Evolutionary conservation across 2,329 filamentous ascomycete genomes (phyloP).

Genomic region (Coniella vitis): DNA sequence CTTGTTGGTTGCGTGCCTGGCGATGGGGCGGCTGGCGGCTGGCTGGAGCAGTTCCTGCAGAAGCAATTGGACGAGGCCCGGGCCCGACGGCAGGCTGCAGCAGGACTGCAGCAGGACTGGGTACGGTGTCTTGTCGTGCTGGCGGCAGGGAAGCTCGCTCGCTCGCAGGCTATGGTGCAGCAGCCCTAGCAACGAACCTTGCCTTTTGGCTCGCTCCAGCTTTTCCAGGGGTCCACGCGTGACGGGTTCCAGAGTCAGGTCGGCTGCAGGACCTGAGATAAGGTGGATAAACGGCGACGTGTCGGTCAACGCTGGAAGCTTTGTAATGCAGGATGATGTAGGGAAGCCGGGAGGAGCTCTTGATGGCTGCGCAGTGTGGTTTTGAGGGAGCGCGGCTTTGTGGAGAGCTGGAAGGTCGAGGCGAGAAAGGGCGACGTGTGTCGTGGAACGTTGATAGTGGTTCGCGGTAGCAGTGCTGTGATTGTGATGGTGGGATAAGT

Average conservation of each 20-base stretch:
- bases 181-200: conserved; percentile 4
- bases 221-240: conserved; percentile 4
- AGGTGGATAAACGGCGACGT: conserved; percentile 10
- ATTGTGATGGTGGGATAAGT: no score
- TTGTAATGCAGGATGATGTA: conserved; percentile 3
- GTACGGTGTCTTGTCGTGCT: conserved; percentile 10
- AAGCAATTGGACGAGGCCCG: conserved; percentile 1
- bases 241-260: conserved; percentile 2
- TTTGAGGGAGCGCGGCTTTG: no score
- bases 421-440: no score
- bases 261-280: conserved; percentile 9
- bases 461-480: no score
- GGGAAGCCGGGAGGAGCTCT: no score
- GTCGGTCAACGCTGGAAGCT: conserved; percentile 5
- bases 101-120: conserved; percentile 6
- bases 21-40: background rate
- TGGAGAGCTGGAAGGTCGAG: no score
- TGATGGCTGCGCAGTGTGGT: no score
- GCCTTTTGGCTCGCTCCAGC: background rate
- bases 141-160: background rate
- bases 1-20: background rate
- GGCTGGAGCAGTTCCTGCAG: conserved; percentile 9
- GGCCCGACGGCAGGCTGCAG: conserved; percentile 8
- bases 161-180: background rate
- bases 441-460: no score